Conservation (phyloP, 1,284 basidiomycete species). For the Rugosomyces carneus region DNA sequence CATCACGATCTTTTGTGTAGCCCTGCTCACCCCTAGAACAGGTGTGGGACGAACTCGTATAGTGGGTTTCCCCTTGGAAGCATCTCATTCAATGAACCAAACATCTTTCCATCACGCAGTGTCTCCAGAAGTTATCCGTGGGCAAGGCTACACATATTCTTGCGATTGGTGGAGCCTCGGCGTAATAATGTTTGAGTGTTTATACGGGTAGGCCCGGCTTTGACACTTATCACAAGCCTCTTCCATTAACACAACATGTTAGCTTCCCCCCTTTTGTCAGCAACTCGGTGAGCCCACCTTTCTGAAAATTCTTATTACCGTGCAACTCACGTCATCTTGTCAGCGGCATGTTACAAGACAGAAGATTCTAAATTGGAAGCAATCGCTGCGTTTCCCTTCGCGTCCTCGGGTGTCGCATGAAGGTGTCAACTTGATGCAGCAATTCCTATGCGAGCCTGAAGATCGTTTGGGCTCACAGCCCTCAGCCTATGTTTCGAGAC, state of each 20-base stretch:
- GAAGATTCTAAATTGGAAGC: constrained; percentile 91
- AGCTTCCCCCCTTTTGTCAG: constrained; percentile 93
- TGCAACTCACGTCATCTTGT: constrained; percentile 11
- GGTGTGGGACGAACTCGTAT: constrained; percentile 87
- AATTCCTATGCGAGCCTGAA: constrained; percentile 89
- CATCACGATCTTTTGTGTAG: neutral
- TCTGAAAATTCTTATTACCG: neutral
- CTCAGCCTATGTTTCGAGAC: constrained; percentile 61
- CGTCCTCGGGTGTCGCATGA: constrained; percentile 80
- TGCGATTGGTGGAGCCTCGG: constrained; percentile 99
- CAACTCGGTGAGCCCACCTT: constrained; percentile 57
- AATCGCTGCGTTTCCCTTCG: constrained; percentile 82
- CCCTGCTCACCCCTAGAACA: constrained; percentile 23
- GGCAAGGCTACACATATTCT: constrained; percentile 88
- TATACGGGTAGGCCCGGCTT: constrained; percentile 66
- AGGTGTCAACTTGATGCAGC: constrained; percentile 81
- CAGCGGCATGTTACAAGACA: constrained; percentile 86
- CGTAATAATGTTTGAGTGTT: constrained; percentile 87
- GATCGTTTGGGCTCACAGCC: constrained; percentile 82
- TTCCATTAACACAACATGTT: constrained; percentile 7
- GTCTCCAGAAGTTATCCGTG: constrained; percentile 94
- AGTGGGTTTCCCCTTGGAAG: constrained; percentile 45
- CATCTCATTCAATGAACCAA: constrained; percentile 13
- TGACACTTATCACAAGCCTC: constrained; percentile 19
- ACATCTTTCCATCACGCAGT: constrained; percentile 36